Conservation (phyloP, 257 asterid genomes). For the Oldenlandia corymbosa region DNA sequence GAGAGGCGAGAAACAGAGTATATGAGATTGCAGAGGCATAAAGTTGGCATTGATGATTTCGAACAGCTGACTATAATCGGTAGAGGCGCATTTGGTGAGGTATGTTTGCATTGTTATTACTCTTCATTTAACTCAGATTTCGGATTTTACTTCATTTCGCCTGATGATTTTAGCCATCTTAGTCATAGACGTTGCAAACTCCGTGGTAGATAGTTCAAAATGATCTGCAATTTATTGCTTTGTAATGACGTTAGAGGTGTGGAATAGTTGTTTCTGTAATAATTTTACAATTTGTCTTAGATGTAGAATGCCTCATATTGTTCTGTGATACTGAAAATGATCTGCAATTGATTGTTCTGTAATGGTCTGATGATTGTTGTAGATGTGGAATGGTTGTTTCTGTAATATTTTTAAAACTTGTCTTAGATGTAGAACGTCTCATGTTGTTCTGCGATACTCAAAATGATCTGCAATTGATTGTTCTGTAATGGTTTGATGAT, state of each 20-base stretch:
- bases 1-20: slow-evolving; percentile 88
- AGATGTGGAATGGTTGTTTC: not conserved
- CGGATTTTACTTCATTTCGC: not conserved
- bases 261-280: no score
- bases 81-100: slow-evolving; percentile 97
- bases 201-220: no score
- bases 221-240: no score
- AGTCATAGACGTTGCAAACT: not conserved
- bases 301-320: no score
- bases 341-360: not conserved
- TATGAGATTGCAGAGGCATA: slow-evolving; percentile 98
- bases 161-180: not conserved
- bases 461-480: not conserved
- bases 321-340: no score
- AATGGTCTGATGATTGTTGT: not conserved
- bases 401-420: no score
- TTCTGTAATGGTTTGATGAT: not conserved
- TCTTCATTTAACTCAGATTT: not conserved
- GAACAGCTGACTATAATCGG: slow-evolving; percentile 87
- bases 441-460: no score
- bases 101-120: slow-evolving; percentile 8
- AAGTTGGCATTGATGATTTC: slow-evolving; percentile 94
- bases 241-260: no score
- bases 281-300: no score
- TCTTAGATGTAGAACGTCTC: no score